Evolutionary conservation across 139 green algal genomes (phyloP), one percentile per base, ranked within the genome.

Genomic region (Closterium sp.): DNA sequence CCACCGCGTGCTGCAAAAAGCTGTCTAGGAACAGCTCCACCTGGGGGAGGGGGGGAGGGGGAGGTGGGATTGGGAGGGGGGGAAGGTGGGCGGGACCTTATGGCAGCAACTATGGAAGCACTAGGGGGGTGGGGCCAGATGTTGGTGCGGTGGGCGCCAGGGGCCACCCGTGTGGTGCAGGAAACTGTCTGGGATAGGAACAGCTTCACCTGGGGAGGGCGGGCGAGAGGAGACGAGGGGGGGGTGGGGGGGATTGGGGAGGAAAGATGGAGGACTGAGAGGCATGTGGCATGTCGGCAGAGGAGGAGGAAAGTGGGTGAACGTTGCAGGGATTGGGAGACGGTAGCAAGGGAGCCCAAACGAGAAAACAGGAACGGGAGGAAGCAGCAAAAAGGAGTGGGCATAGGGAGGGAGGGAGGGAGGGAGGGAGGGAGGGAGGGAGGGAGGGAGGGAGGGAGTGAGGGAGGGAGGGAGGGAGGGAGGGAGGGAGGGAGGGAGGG

Each of bases 1-100:
- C 2, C 55, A 93, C 33, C 64, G 92, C 35, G 81, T 95, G 93
- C 38, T 93, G 55, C 38, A 95, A 8, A 83, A 96, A 96, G 3
- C 88, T 87, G 90, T 97, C 87, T 88, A 97, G 95, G 90, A 97
- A 97, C 25, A 97, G 94, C 93, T 97, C 94, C 85, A 97, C 96
- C 92, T 94, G 91, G n/a, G 66, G 33, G 30, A 43, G 32, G 64
- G 86, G 35, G n/a, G 21, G 38, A 10, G 38, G 10, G 4, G 4
- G 38, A 66, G 21, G 38, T 23, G 38, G 4, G 38, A n/a, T n/a
- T n/a, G 38, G 38, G 4, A 23, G 4, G 38, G 38, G 16, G 16
- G 38, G n/a, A n/a, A n/a, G n/a, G n/a, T n/a, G n/a, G n/a, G n/a
- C n/a, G n/a, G n/a, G n/a, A n/a, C n/a, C n/a, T n/a, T n/a, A n/a